Conservation (phyloP, 306 rosid genomes). For the Hippophae rhamnoides region DNA sequence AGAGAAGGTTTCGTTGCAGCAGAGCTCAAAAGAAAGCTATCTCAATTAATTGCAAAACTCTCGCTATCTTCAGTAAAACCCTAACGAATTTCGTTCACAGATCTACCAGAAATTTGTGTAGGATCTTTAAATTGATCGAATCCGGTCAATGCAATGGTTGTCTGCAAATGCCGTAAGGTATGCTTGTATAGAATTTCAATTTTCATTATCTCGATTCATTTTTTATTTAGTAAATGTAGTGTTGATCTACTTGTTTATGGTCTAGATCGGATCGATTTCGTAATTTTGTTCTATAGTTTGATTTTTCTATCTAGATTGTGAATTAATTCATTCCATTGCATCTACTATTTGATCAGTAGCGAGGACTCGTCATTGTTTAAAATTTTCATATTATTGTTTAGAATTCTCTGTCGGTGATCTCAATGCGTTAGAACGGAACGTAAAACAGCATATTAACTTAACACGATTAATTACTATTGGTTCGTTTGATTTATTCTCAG, state of each 20-base stretch:
- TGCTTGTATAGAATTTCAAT: slow-evolving; percentile 2
- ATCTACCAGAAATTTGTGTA: slow-evolving; percentile 5
- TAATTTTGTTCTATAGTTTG: background rate
- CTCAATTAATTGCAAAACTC: background rate
- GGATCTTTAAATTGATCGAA: too few species aligned
- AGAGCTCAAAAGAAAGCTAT: background rate
- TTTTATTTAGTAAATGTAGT: background rate
- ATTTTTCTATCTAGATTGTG: slow-evolving; percentile 10
- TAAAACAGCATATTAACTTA: too few species aligned
- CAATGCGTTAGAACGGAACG: background rate
- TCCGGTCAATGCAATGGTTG: slow-evolving; percentile 78
- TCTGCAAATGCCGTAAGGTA: slow-evolving; percentile 99
- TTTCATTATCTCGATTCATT: slow-evolving; percentile 12
- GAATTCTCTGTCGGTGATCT: background rate
- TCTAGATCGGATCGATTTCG: slow-evolving; percentile 43
- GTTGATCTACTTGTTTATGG: slow-evolving; percentile 16
- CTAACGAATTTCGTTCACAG: slow-evolving; percentile 5
- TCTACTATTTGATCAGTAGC: too few species aligned
- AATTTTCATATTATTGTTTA: background rate
- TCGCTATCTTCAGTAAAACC: background rate
- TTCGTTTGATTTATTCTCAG: background rate
- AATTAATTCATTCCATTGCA: slow-evolving; percentile 5
- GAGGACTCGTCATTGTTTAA: background rate
- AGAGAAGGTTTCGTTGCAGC: background rate
- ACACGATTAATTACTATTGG: too few species aligned